Conservation (phyloP, 192 early-diverging fungal genomes). For the Rhizophagus prolifer region DNA sequence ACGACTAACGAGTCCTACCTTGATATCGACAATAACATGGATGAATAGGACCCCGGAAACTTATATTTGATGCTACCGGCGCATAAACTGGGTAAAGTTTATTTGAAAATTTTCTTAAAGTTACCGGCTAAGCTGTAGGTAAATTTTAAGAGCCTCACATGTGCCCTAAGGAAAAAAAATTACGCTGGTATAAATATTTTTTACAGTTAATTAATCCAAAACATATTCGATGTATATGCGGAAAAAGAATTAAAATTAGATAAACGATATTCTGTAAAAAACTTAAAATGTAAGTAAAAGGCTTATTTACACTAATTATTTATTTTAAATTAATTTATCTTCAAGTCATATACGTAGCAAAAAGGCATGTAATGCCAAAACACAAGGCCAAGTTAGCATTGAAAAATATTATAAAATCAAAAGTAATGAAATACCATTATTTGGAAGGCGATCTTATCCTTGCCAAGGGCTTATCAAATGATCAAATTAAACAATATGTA, state of each 20-base stretch:
- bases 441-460: not conserved
- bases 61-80: no score
- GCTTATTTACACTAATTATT: not conserved
- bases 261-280: no score
- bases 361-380: not conserved
- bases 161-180: no score
- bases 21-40: no score
- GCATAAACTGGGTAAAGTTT: not conserved
- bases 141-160: not conserved
- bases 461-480: not conserved
- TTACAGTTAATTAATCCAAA: no score
- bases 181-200: no score
- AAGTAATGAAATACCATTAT: not conserved
- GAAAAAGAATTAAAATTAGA: no score
- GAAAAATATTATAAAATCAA: not conserved
- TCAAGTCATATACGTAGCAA: not conserved
- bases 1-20: no score
- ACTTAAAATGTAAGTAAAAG: not conserved
- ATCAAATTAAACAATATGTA: not conserved
- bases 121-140: not conserved
- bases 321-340: not conserved
- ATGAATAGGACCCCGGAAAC: no score
- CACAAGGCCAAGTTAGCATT: not conserved
- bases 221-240: no score
- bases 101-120: not conserved